These are phyloP conservation scores for Colletotrichum sp. DNA, from an alignment of 2,329 filamentous ascomycete species.

Conservation along the genomic window DNA sequence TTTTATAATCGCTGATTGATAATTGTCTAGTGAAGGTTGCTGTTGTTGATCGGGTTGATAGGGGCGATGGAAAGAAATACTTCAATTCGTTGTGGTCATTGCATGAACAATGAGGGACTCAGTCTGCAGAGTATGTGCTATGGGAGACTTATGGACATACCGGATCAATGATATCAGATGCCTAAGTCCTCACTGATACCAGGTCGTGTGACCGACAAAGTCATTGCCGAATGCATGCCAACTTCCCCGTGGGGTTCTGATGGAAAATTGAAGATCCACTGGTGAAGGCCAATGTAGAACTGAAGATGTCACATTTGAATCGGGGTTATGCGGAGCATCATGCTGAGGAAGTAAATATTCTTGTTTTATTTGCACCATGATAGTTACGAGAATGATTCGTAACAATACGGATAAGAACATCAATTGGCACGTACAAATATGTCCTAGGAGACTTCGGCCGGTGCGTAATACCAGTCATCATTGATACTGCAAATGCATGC, in stretches of 20 bases:
- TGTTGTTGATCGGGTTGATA: background rate
- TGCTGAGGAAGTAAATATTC: background rate
- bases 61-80: background rate
- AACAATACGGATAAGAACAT: background rate
- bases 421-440: background rate
- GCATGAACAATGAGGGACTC: background rate
- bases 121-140: background rate
- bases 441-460: too few species aligned
- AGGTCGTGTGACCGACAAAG: background rate
- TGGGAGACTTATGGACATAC: background rate
- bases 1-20: background rate
- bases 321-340: background rate
- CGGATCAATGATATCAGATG: background rate
- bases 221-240: background rate
- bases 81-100: background rate
- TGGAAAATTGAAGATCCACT: background rate
- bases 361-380: background rate
- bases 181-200: background rate
- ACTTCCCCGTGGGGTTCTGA: background rate
- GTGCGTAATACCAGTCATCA: background rate
- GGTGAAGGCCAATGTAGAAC: background rate
- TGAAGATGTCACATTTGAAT: background rate
- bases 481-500: background rate
- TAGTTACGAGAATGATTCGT: background rate
- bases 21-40: background rate